Evolutionary conservation across 1,284 basidiomycete species (phyloP).

Genomic region (Microbotryomycetes sp.): DNA sequence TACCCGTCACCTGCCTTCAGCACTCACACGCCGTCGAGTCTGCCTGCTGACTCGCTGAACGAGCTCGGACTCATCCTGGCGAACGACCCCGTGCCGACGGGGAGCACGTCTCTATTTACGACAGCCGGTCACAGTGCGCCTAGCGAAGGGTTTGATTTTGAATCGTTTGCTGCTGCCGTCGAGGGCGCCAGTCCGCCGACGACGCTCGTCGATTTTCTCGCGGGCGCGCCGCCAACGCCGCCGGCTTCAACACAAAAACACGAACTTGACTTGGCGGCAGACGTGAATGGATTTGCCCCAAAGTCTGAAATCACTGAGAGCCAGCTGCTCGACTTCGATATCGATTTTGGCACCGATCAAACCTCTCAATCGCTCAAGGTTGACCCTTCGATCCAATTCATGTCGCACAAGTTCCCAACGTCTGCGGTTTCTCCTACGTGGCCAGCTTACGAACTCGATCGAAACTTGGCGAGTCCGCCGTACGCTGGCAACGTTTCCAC

Average conservation of each 20-base stretch:
- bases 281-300: background rate
- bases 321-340: background rate
- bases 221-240: background rate
- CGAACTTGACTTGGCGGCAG: background rate
- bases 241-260: background rate
- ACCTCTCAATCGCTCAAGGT: background rate
- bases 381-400: background rate
- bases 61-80: conserved; percentile 26
- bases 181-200: conserved; percentile 14
- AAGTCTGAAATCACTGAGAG: conserved; percentile 1
- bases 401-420: background rate
- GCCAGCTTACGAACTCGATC: background rate
- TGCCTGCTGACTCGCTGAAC: conserved; percentile 14
- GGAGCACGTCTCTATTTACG: background rate
- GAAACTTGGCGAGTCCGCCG: background rate
- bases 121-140: background rate
- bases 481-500: background rate
- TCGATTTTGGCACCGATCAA: background rate
- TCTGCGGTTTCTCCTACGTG: conserved; percentile 11
- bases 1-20: conserved; percentile 28
- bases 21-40: conserved; percentile 14
- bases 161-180: conserved; percentile 26
- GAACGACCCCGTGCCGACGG: conserved; percentile 27
- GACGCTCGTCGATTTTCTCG: conserved; percentile 20
- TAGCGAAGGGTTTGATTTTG: conserved; percentile 19